A percentile compares a stretch with the other conserved stretches of the same genome.
phyloP scores from a whole-genome alignment of 2,329 filamentous ascomycete genomes.

The Coniochaeta sp. region DNA sequence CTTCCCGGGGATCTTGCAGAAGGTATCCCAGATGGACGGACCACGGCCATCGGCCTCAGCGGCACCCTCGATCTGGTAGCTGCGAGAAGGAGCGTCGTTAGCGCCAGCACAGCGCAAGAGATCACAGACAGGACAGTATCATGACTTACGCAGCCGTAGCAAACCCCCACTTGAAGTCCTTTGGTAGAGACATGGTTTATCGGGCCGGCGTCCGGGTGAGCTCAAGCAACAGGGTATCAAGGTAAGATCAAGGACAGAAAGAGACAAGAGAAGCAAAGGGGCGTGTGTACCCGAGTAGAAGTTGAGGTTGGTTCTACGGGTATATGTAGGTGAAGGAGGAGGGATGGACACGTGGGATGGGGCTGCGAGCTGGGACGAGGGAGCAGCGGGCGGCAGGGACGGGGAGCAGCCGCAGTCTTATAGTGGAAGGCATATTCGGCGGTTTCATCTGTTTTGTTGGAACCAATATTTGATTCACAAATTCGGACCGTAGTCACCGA shows the following conservation, averaged over 20 bases:
- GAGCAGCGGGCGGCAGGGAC: background rate
- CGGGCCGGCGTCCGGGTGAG: background rate
- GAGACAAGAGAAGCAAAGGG: background rate
- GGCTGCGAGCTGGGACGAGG: background rate
- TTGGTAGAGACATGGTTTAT: conserved; percentile 49
- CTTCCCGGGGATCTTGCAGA: conserved; percentile 73
- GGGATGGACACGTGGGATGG: background rate
- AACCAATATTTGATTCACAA: conserved; percentile 20
- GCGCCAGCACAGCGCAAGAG: conserved; percentile 4
- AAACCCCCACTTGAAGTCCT: conserved; percentile 73
- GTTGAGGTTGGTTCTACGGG: background rate
- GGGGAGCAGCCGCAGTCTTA: conserved; percentile 10
- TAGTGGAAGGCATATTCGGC: conserved; percentile 11
- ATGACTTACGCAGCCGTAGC: conserved; percentile 63
- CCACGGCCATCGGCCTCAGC: conserved; percentile 68
- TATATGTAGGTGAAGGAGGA: background rate
- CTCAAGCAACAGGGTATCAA: background rate
- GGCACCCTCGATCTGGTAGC: conserved; percentile 83
- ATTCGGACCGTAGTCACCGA: conserved; percentile 48
- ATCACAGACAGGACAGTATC: background rate
- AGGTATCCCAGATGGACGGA: conserved; percentile 86
- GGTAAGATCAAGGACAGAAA: background rate
- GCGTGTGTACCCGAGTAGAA: background rate
- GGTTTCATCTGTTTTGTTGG: conserved; percentile 14
- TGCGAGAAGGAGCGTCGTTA: conserved; percentile 25